These are phyloP conservation scores for Hygrocybe coccinea DNA, from an alignment of 768 basidiomycete species.

Conservation along the genomic window DNA sequence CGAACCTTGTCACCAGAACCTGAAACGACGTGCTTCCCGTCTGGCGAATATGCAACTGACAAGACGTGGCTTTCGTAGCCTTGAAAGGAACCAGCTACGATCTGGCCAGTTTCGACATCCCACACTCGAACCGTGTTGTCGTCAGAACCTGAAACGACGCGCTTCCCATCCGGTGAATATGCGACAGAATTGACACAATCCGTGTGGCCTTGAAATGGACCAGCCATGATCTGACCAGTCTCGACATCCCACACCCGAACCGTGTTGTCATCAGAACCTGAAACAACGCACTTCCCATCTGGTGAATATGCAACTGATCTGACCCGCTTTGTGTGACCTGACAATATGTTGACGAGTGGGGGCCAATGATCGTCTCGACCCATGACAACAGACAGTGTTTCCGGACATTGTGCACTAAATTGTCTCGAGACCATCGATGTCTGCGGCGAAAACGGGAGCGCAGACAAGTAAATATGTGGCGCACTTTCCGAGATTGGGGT, in stretches of 20 bases:
- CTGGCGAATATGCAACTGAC: not conserved
- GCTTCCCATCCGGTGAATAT: not conserved
- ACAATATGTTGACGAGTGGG: not conserved
- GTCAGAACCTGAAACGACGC: too few species aligned
- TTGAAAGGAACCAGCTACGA: not conserved
- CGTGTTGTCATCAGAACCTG: too few species aligned
- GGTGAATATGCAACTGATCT: not conserved
- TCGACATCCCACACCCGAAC: too few species aligned
- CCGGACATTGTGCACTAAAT: too few species aligned
- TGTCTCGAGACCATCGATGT: constrained; percentile 19
- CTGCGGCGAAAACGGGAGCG: constrained; percentile 30
- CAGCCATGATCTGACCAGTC: too few species aligned
- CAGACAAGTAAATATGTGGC: constrained; percentile 39
- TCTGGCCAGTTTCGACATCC: not conserved
- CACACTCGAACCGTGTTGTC: not conserved
- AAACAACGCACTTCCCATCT: not conserved
- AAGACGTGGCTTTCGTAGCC: not conserved
- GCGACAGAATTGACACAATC: not conserved
- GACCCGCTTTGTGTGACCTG: constrained; percentile 9
- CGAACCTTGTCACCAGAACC: too few species aligned
- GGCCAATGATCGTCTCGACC: not conserved
- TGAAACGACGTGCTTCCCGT: not conserved
- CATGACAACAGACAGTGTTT: not conserved
- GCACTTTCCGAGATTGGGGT: constrained; percentile 25
- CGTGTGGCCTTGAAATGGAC: not conserved